Evolutionary conservation across 768 basidiomycete species (phyloP), one percentile per base, ranked within the genome.

Genomic region (Tephrocybe sp.): DNA sequence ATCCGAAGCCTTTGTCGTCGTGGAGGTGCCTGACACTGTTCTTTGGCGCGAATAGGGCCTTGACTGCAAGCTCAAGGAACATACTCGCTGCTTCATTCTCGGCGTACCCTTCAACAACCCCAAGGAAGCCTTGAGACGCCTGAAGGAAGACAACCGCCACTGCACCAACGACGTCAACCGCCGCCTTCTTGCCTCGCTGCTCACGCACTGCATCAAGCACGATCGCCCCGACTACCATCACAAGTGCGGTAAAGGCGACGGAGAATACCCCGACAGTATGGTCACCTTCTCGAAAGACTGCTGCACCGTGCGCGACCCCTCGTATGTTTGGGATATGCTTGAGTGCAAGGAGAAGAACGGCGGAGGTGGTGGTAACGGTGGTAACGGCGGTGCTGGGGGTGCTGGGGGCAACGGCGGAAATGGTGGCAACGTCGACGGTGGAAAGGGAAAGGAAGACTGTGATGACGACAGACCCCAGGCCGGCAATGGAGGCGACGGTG

Each of bases 91-190:
- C 38, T 58, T 47, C 15, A 58, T 58, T 37, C 50, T 58, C 32
- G 56, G 56, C 10, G 56, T 58, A 0, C 56, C 56, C 14, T 58
- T 58, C 50, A 58, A 58, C 43, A 45, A 54, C 37, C 56, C 56
- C 6, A 36, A 40, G 7, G 56, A 54, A 3, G 56, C 53, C 23
- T 50, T 47, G 15, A 54, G 32, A 23, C 56, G 56, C 21, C 25
- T 58, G 45, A 51, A 50, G 42, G 48, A 48, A 18, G 53, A 51
- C 45, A 50, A 53, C 20, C 48, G 51, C 18, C 45, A 54, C 20
- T 58, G 56, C 45, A 20, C 32, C 23, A 58, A 58, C 21, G 56
- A 58, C 18, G 56, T 58, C 36, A 58, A 58, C 32, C 53, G 42
- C 17, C 53, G 53, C 25, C 56, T 58, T 12, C 40, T 58, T 6